Conservation (phyloP, 192 early-diverging fungal species). For the Linnemannia zychae region DNA sequence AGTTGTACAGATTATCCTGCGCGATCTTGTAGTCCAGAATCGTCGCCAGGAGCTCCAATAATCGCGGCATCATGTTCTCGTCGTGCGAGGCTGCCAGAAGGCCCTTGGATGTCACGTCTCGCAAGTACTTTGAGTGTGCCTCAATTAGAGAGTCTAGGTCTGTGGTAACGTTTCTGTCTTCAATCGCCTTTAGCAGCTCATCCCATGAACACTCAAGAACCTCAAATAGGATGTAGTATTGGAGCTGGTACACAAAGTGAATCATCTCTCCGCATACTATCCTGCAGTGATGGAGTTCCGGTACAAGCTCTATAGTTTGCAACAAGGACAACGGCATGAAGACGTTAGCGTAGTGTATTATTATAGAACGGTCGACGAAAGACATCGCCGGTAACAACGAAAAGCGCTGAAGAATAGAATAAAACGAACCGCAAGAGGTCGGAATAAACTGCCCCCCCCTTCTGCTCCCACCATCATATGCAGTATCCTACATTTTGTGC, state of each 20-base stretch:
- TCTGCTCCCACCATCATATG: not conserved
- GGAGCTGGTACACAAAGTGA: conserved; percentile 94
- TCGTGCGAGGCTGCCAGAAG: conserved; percentile 66
- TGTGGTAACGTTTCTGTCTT: conserved; percentile 61
- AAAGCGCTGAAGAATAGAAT: not conserved
- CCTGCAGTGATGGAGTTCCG: conserved; percentile 76
- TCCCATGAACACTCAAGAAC: conserved; percentile 93
- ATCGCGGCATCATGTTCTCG: conserved; percentile 55
- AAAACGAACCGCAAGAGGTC: not conserved
- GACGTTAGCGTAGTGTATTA: conserved; percentile 1
- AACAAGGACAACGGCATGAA: conserved; percentile 8
- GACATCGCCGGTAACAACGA: not conserved
- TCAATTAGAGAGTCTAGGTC: conserved; percentile 88
- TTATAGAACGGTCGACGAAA: not conserved
- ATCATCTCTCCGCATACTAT: conserved; percentile 88
- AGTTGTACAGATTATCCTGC: conserved; percentile 65
- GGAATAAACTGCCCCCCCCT: not conserved
- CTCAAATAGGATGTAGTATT: conserved; percentile 95
- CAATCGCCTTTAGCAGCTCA: conserved; percentile 71
- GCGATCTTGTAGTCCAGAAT: conserved; percentile 74
- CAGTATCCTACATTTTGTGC: not conserved
- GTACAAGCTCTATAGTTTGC: conserved; percentile 58
- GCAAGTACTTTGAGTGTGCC: conserved; percentile 83
- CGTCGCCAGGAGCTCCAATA: conserved; percentile 73
- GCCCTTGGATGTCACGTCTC: conserved; percentile 73